Conservation (phyloP, 2,329 filamentous ascomycete genomes). For the Colletotrichum filicis region DNA sequence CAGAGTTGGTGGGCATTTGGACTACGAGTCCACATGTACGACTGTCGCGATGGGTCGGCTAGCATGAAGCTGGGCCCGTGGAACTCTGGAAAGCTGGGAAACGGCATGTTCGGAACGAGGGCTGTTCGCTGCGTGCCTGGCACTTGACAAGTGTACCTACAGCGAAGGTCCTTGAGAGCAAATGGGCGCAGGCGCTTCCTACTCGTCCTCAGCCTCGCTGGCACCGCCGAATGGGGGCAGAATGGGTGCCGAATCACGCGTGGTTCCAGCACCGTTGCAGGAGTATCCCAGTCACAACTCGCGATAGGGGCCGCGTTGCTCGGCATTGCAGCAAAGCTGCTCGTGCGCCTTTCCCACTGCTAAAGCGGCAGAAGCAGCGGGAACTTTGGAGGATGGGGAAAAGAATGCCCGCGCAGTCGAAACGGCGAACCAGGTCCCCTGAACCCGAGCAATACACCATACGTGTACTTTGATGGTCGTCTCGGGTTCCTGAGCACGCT, state of each 20-base stretch:
- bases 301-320: background rate
- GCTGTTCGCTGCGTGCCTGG: background rate
- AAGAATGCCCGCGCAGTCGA: background rate
- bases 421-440: background rate
- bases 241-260: background rate
- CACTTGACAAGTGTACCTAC: conserved; percentile 1
- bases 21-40: too few species aligned
- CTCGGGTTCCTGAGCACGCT: conserved; percentile 8
- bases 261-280: conserved; percentile 4
- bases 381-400: background rate
- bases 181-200: background rate
- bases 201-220: background rate
- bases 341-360: background rate
- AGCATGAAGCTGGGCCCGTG: background rate
- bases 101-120: conserved; percentile 4
- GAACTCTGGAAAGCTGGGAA: conserved; percentile 1
- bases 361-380: background rate
- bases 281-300: conserved; percentile 5
- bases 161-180: conserved; percentile 9
- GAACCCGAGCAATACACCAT: background rate
- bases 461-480: background rate
- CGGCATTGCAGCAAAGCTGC: background rate
- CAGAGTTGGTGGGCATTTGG: background rate
- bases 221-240: background rate
- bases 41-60: background rate